Conservation (phyloP, 345 rosid genomes). For the Anastatica hierochuntica region DNA sequence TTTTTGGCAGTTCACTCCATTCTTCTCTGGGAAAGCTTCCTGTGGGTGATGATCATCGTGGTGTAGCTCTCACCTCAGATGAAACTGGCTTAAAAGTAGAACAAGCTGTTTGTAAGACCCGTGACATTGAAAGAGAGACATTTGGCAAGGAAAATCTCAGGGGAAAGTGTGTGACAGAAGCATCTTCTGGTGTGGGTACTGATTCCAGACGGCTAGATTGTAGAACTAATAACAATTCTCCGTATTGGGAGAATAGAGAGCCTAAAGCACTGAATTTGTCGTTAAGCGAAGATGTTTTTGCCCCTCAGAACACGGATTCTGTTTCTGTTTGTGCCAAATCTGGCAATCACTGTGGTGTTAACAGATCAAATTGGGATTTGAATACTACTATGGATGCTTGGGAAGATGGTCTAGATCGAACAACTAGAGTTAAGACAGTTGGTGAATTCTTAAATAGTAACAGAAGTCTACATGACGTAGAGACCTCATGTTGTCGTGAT, state of each 20-base stretch:
- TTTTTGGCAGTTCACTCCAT: background rate
- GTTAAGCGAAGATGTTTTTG: conserved; percentile 34
- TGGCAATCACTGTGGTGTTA: conserved; percentile 19
- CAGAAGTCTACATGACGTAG: conserved; percentile 15
- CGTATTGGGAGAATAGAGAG: conserved; percentile 20
- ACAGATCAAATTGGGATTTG: conserved; percentile 77
- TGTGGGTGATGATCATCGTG: background rate
- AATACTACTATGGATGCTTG: conserved; percentile 84
- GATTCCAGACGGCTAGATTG: conserved; percentile 30
- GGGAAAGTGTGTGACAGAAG: conserved; percentile 19
- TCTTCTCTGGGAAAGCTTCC: conserved; percentile 9
- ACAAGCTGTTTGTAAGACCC: conserved; percentile 14
- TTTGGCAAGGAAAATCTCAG: conserved; percentile 15
- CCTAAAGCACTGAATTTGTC: conserved; percentile 42
- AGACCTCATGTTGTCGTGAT: conserved; percentile 23
- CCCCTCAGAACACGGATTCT: conserved; percentile 13
- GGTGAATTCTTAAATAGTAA: conserved; percentile 15
- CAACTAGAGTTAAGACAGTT: conserved; percentile 20
- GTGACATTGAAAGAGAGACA: conserved; percentile 15
- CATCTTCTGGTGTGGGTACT: conserved; percentile 20
- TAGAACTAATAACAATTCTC: conserved; percentile 19
- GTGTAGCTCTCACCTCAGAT: conserved; percentile 5
- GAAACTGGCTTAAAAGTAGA: conserved; percentile 28
- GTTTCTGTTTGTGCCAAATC: conserved; percentile 14
- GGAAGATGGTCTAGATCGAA: conserved; percentile 40